Evolutionary conservation across 345 rosid genomes (phyloP), one percentile per base, ranked within the genome.

Genomic region (Cardiospermum halicacabum): DNA sequence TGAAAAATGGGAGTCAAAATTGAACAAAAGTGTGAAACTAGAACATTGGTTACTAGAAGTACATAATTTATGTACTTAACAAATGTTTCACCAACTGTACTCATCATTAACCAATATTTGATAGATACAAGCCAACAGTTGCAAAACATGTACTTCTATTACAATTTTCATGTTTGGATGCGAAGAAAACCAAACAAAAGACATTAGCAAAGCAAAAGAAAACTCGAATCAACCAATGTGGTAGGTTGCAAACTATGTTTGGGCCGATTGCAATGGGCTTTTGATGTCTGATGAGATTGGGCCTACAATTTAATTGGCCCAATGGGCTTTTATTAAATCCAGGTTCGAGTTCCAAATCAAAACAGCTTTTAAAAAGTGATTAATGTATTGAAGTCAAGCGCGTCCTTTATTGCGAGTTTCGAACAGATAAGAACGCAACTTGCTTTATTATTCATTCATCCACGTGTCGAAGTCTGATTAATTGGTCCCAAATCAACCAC

Each of bases 101-200:
- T 39, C 58, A 43, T 56, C 69, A 71, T 65, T 56, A 49, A 69
- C 83, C 77, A 78, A 83, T n/a, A n/a, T 75, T 28, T 81, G 86
- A 81, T 71, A 72, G 81, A 54, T 67, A 79, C 65, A 73, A 73
- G 72, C 84, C 84, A 84, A 77, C 89, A n/a, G 58, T 67, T 24
- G 58, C 58, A 30, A 8, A 56, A 49, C n/a, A n/a, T n/a, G n/a
- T 34, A 24, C 48, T 70, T 45, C 21, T 37, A 21, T 30, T 34
- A n/a, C n/a, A n/a, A n/a, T n/a, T n/a, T n/a, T n/a, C n/a, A n/a
- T 47, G 51, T 47, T 47, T 47, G 51, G 3, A 19, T 18, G 2
- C 24, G 5, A 47, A 47, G 24, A 47, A n/a, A 45, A 45, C 50
- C 50, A 7, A 45, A 45, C 21, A 22, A 45, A 45, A 45, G 50